Evolutionary conservation across 2,329 filamentous ascomycete genomes (phyloP).

Genomic region (Lachnellula suecica): DNA sequence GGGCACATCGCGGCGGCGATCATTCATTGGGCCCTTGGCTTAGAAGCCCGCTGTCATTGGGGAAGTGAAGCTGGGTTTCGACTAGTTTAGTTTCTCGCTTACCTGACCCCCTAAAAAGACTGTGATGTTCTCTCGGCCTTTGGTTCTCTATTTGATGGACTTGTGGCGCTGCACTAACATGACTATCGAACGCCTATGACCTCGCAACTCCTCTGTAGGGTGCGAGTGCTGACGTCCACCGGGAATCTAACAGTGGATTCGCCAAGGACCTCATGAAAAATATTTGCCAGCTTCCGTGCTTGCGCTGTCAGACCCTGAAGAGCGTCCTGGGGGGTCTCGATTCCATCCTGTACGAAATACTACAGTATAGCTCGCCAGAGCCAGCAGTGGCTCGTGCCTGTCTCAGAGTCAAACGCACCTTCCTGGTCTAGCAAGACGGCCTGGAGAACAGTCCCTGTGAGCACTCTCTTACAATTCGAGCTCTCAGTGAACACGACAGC

Average conservation of each 20-base stretch:
- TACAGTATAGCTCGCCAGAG: no score
- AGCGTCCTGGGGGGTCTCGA: no score
- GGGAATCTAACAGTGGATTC: no score
- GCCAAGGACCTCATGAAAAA: no score
- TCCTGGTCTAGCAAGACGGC: no score
- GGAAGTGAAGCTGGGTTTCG: conserved; percentile 1
- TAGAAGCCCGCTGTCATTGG: conserved; percentile 3
- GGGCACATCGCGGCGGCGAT: conserved; percentile 3
- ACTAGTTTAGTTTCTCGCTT: conserved; percentile 15
- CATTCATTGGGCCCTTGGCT: not conserved
- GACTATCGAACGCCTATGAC: conserved; percentile 24
- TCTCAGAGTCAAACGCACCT: no score
- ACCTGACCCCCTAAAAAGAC: not conserved
- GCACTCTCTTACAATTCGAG: no score
- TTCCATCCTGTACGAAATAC: not conserved
- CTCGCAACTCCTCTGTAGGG: conserved; percentile 7
- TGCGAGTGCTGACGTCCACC: conserved; percentile 13
- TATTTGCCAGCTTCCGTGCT: conserved; percentile 4
- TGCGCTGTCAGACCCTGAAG: conserved; percentile 14
- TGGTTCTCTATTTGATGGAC: no score
- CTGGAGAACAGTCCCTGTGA: no score
- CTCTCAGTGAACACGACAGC: no score
- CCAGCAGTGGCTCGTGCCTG: no score
- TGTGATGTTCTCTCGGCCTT: not conserved
- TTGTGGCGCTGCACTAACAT: conserved; percentile 18